A percentile compares a stretch with the other conserved stretches of the same genome.
phyloP scores from a whole-genome alignment of 345 rosid species.

The Hibiscus syriacus region DNA sequence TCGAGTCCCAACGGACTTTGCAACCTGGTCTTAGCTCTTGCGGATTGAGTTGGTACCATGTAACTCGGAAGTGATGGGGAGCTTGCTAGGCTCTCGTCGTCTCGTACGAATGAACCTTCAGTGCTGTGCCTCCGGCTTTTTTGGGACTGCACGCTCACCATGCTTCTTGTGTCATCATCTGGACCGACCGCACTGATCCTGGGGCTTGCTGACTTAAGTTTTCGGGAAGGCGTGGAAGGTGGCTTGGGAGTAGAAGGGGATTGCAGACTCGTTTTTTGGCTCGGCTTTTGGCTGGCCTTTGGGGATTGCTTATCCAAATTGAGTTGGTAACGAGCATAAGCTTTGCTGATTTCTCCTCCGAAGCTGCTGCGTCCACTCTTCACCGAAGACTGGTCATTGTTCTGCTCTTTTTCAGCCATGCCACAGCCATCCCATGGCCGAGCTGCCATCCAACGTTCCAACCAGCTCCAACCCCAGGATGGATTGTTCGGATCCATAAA shows the following conservation, averaged over 20 bases:
- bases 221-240: constrained; percentile 37
- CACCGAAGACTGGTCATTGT: constrained; percentile 38
- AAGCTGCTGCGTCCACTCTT: constrained; percentile 35
- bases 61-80: constrained; percentile 70
- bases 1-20: constrained; percentile 46
- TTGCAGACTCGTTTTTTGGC: constrained; percentile 41
- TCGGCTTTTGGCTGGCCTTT: constrained; percentile 51
- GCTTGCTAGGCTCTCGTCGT: constrained; percentile 70
- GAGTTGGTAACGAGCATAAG: constrained; percentile 57
- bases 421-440: constrained; percentile 61
- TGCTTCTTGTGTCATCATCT: constrained; percentile 77
- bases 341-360: constrained; percentile 58
- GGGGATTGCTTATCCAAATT: constrained; percentile 62
- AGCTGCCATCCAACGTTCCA: constrained; percentile 97
- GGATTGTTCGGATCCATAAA: constrained; percentile 84
- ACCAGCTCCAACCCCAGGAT: constrained; percentile 99
- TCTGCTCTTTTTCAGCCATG: constrained; percentile 50
- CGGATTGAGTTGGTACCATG: constrained; percentile 93
- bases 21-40: constrained; percentile 68
- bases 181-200: constrained; percentile 28
- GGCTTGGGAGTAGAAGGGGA: constrained; percentile 63
- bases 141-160: constrained; percentile 54
- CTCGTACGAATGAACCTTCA: constrained; percentile 50
- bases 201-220: constrained; percentile 53
- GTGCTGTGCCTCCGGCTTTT: constrained; percentile 62